Conservation (phyloP, 805 yeast species). For the Metschnikowia lachancei region DNA sequence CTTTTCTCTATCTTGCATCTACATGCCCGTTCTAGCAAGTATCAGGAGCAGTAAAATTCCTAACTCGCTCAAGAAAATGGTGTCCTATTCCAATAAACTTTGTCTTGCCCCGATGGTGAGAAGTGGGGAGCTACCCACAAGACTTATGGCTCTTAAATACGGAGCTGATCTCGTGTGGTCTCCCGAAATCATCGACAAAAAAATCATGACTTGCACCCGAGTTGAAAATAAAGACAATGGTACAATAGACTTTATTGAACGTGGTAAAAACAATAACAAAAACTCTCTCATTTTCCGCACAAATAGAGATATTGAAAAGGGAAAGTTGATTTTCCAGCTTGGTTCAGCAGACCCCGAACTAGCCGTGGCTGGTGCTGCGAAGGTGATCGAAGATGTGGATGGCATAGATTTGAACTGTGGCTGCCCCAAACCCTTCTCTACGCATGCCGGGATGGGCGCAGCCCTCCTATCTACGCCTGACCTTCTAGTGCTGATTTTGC, state of each 20-base stretch:
- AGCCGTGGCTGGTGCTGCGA: constrained; percentile 84
- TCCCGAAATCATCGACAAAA: constrained; percentile 91
- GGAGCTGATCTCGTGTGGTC: constrained; percentile 96
- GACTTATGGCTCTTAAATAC: constrained; percentile 72
- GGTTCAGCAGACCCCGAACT: constrained; percentile 82
- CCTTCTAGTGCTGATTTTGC: constrained; percentile 63
- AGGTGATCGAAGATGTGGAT: constrained; percentile 80
- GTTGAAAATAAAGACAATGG: constrained; percentile 52
- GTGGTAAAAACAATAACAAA: constrained; percentile 21
- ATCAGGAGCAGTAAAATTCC: background rate
- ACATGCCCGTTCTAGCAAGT: constrained; percentile 1
- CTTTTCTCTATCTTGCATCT: background rate
- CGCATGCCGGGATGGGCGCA: constrained; percentile 98
- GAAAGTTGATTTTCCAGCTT: constrained; percentile 77
- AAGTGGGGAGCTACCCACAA: constrained; percentile 89
- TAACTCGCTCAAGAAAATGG: constrained; percentile 36
- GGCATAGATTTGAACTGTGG: constrained; percentile 96
- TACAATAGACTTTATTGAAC: constrained; percentile 58
- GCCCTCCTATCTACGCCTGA: constrained; percentile 85
- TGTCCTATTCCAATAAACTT: constrained; percentile 70
- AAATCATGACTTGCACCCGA: constrained; percentile 68
- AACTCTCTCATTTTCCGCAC: constrained; percentile 71
- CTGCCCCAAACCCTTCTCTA: constrained; percentile 93
- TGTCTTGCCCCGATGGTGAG: constrained; percentile 97
- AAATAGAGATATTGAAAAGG: constrained; percentile 56